These are phyloP conservation scores for Sanghuangporus sanghuang DNA, from an alignment of 1,284 basidiomycete genomes.

Conservation along the genomic window DNA sequence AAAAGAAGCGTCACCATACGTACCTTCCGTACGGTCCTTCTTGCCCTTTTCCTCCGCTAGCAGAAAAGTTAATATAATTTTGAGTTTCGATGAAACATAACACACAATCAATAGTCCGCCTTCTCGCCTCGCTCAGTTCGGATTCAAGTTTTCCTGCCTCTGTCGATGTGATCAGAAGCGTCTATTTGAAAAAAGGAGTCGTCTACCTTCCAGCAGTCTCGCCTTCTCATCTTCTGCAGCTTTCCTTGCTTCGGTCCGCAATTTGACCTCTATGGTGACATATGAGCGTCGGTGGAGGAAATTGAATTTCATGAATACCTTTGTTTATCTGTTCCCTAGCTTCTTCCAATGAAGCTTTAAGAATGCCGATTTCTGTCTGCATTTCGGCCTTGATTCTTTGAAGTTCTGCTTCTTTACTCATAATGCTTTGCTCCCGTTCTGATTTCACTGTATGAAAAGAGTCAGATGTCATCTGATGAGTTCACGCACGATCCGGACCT, in stretches of 20 bases:
- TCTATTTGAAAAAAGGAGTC: too few species aligned
- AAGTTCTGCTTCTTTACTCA: background rate
- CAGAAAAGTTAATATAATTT: background rate
- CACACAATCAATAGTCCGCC: background rate
- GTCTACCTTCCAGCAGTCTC: background rate
- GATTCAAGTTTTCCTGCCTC: background rate
- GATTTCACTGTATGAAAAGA: background rate
- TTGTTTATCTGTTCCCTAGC: background rate
- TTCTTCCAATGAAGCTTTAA: background rate
- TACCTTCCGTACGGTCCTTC: background rate
- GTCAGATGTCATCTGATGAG: background rate
- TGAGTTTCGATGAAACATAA: background rate
- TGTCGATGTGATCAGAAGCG: background rate
- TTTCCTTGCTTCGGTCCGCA: background rate
- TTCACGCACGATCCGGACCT: background rate
- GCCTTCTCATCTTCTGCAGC: background rate
- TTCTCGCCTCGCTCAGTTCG: background rate
- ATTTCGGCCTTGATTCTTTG: background rate
- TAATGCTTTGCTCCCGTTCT: background rate
- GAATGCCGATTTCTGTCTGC: background rate
- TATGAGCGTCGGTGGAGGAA: background rate
- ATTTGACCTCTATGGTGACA: background rate
- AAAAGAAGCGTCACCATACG: background rate
- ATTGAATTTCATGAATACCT: background rate
- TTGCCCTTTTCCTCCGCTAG: background rate